phyloP scores from a whole-genome alignment of 1,139 yeast genomes.

The Lodderomyces metapsilosis region DNA sequence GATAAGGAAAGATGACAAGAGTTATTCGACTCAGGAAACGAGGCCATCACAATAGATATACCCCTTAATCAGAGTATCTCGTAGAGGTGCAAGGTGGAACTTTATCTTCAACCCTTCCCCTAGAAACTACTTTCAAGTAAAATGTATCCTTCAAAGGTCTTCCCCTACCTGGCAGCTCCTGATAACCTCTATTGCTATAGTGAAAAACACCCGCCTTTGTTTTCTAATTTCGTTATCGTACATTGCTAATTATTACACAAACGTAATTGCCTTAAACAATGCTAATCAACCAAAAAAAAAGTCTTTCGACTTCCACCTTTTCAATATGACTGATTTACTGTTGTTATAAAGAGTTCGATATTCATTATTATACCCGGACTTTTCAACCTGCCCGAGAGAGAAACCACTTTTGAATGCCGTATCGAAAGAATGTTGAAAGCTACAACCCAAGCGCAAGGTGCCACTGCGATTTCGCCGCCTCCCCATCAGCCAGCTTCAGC shows the following conservation, averaged over 20 bases:
- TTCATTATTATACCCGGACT: background rate
- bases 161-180: too few relatives aligned
- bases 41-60: too few relatives aligned
- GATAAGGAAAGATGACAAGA: too few relatives aligned
- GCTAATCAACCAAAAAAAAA: background rate
- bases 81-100: too few relatives aligned
- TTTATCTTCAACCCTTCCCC: too few relatives aligned
- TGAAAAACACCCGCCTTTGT: background rate
- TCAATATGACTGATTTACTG: background rate
- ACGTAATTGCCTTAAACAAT: background rate
- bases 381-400: background rate
- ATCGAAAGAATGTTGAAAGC: background rate
- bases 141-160: too few relatives aligned
- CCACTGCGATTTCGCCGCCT: background rate
- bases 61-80: too few relatives aligned
- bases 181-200: too few relatives aligned
- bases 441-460: background rate
- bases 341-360: background rate
- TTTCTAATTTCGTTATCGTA: background rate
- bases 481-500: background rate
- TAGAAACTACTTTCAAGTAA: too few relatives aligned
- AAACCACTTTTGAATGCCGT: too few relatives aligned
- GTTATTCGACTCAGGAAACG: too few relatives aligned
- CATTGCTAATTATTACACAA: background rate
- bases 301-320: too few relatives aligned